Percentiles rank a stretch among this genome's conserved stretches.
phyloP scores from a whole-genome alignment of 257 asterid genomes.

The Voacanga thouarsii region DNA sequence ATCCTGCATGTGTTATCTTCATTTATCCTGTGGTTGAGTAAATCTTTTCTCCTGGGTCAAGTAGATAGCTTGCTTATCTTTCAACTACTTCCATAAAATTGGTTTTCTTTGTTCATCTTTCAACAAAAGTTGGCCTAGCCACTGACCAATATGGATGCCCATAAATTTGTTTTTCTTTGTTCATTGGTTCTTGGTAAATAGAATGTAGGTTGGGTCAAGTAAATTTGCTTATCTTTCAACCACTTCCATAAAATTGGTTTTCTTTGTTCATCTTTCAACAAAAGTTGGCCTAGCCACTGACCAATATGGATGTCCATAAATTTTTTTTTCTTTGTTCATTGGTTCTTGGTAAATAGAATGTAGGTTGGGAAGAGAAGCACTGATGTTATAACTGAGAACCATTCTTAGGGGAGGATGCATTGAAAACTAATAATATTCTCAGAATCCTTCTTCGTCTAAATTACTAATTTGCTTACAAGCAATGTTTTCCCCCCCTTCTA shows the following conservation, averaged over 20 bases:
- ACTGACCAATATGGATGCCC: background rate
- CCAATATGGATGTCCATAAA: background rate
- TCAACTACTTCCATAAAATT: background rate
- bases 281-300: too few relatives aligned
- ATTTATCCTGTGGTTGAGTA: background rate
- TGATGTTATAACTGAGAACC: background rate
- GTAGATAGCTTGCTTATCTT: background rate
- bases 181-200: background rate
- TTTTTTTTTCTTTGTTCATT: background rate
- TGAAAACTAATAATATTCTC: background rate
- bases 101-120: background rate
- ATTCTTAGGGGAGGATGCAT: slow-evolving; percentile 1
- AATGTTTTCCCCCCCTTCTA: background rate
- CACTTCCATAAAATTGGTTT: background rate
- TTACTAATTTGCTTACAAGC: background rate
- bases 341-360: background rate
- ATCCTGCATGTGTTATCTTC: background rate
- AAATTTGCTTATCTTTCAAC: background rate
- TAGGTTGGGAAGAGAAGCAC: background rate
- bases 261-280: background rate
- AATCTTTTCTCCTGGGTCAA: background rate
- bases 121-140: too few relatives aligned
- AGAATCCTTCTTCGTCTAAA: background rate
- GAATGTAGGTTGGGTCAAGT: background rate
- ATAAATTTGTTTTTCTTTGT: background rate